These are phyloP conservation scores for Trichophyton verrucosum DNA, from an alignment of 2,329 filamentous ascomycete species.

Conservation along the genomic window DNA sequence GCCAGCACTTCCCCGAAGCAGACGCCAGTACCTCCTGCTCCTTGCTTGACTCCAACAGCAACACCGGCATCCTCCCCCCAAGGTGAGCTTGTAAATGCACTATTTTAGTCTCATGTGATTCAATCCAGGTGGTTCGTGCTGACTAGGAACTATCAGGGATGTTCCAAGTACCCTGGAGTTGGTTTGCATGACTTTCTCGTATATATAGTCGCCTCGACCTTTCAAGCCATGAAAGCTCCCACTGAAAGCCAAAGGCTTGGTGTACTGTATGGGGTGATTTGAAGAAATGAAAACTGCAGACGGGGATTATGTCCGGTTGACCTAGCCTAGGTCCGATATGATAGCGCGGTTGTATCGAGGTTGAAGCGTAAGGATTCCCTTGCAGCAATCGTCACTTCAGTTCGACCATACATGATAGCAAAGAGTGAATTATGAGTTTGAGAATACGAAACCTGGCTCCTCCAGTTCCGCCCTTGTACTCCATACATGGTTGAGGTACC, in stretches of 20 bases:
- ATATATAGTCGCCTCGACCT: background rate
- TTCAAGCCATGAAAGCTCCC: background rate
- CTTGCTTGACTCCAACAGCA: background rate
- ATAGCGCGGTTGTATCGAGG: background rate
- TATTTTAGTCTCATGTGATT: slow-evolving; percentile 2
- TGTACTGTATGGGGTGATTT: background rate
- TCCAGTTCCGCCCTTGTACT: background rate
- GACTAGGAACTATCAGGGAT: background rate
- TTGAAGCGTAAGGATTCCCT: background rate
- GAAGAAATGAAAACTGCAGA: background rate
- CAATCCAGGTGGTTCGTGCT: slow-evolving; percentile 1
- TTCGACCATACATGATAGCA: background rate
- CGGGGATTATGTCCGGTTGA: background rate
- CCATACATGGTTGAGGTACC: background rate
- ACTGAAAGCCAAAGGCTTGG: background rate
- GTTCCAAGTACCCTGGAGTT: background rate
- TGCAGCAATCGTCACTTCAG: background rate
- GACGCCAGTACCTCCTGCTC: background rate
- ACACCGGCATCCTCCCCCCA: background rate
- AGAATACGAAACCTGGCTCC: background rate
- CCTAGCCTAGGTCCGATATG: background rate
- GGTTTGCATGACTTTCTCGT: background rate
- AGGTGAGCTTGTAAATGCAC: background rate
- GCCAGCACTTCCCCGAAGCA: background rate
- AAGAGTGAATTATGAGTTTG: background rate